Conservation (phyloP, 129 eudicot species). For the Artemisia annua region DNA sequence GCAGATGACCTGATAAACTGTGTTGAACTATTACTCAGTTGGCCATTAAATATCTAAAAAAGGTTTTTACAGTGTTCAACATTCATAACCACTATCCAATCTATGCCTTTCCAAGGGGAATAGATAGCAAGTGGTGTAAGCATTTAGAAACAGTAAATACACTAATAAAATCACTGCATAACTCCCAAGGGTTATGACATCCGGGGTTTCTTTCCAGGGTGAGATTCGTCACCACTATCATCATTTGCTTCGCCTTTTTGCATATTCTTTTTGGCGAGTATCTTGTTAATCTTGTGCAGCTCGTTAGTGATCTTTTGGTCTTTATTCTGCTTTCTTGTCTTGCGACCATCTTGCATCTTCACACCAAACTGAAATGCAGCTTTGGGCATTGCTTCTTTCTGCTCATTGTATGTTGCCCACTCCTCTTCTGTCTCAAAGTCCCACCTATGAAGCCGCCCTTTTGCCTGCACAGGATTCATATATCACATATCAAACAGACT, state of each 20-base stretch:
- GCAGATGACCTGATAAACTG: too few species aligned
- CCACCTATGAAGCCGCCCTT: slow-evolving; percentile 97
- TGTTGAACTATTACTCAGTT: too few species aligned
- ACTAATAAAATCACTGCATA: background rate
- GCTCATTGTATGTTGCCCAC: slow-evolving; percentile 97
- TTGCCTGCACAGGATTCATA: slow-evolving; percentile 52
- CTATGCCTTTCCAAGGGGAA: background rate
- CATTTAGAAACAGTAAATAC: background rate
- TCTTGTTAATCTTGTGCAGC: slow-evolving; percentile 83
- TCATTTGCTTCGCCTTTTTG: slow-evolving; percentile 59
- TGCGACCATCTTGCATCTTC: slow-evolving; percentile 98
- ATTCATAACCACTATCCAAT: too few species aligned
- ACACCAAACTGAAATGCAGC: slow-evolving; percentile 99
- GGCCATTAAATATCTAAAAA: too few species aligned
- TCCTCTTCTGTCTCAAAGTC: slow-evolving; percentile 98
- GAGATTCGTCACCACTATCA: slow-evolving; percentile 54
- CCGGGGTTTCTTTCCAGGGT: slow-evolving; percentile 79
- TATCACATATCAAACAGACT: background rate
- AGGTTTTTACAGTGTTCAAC: too few species aligned
- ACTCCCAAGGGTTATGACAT: slow-evolving; percentile 4
- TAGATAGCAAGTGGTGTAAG: background rate
- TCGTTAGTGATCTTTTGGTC: slow-evolving; percentile 93
- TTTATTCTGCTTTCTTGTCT: slow-evolving; percentile 93
- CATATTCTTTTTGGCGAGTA: slow-evolving; percentile 73
- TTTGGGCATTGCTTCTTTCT: slow-evolving; percentile 99